A percentile compares a stretch with the other conserved stretches of the same genome.
These are phyloP conservation scores for Macadamia tetraphylla DNA, from an alignment of 164 flowering plant genomes.

Conservation along the genomic window DNA sequence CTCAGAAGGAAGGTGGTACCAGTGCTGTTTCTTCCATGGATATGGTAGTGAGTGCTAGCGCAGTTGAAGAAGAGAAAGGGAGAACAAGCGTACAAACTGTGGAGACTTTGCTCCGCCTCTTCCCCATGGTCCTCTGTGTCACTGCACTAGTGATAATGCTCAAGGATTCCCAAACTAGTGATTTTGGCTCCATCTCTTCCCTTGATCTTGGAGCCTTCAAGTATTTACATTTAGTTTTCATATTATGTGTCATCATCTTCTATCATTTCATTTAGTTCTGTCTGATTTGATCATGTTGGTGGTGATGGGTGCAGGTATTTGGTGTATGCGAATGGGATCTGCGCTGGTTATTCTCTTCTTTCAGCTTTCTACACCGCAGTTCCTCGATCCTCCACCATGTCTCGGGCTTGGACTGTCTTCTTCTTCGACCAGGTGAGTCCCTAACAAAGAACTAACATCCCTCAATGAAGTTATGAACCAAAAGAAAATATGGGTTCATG, in stretches of 20 bases:
- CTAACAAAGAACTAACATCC: neutral
- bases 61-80: neutral
- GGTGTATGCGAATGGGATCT: conserved; percentile 85
- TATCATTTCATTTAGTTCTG: no score
- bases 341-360: conserved; percentile 90
- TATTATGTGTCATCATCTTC: neutral
- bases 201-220: conserved; percentile 68
- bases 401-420: conserved; percentile 77
- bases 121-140: conserved; percentile 60
- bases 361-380: conserved; percentile 55
- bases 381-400: conserved; percentile 51
- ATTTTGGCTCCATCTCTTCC: conserved; percentile 66
- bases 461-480: no score
- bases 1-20: neutral
- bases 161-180: conserved; percentile 52
- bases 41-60: neutral
- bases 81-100: conserved; percentile 29
- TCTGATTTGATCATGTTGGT: neutral
- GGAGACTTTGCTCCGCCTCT: conserved; percentile 60
- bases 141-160: conserved; percentile 76
- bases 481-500: no score
- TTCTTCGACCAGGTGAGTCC: conserved; percentile 66
- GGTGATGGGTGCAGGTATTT: conserved; percentile 46
- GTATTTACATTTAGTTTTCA: conserved; percentile 16
- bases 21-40: neutral